These are phyloP conservation scores for Datura wrightii DNA, from an alignment of 257 asterid genomes.

Conservation along the genomic window DNA sequence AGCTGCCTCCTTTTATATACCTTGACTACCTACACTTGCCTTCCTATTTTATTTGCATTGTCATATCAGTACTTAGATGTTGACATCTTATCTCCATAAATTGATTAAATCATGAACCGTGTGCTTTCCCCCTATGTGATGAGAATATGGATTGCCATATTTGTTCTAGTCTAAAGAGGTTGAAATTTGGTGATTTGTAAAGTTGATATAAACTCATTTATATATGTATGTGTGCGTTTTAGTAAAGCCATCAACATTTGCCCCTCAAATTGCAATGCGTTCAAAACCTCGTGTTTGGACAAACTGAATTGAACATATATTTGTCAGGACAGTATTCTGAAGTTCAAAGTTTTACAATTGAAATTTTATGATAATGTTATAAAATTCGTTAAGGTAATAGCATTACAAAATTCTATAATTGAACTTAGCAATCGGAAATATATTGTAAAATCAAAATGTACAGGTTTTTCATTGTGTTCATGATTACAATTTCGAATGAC, in stretches of 20 bases:
- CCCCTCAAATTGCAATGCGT: not conserved
- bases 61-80: not conserved
- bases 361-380: not conserved
- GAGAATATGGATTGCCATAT: not conserved
- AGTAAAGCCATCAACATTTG: not conserved
- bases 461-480: not conserved
- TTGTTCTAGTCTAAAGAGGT: not conserved
- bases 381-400: not conserved
- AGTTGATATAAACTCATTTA: not conserved
- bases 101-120: constrained; percentile 8
- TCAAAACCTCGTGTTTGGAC: not conserved
- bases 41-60: not conserved
- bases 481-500: not conserved
- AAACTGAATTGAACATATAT: not conserved
- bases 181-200: not conserved
- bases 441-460: not conserved
- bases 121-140: not conserved
- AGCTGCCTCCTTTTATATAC: not conserved
- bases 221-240: too few species aligned
- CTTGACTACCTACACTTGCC: not conserved
- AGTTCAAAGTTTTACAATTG: not conserved
- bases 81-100: constrained; percentile 17
- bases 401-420: not conserved
- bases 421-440: not conserved
- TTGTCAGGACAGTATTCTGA: not conserved